Evolutionary conservation across 768 basidiomycete species (phyloP).

Genomic region (Podaxis mareebaensis): DNA sequence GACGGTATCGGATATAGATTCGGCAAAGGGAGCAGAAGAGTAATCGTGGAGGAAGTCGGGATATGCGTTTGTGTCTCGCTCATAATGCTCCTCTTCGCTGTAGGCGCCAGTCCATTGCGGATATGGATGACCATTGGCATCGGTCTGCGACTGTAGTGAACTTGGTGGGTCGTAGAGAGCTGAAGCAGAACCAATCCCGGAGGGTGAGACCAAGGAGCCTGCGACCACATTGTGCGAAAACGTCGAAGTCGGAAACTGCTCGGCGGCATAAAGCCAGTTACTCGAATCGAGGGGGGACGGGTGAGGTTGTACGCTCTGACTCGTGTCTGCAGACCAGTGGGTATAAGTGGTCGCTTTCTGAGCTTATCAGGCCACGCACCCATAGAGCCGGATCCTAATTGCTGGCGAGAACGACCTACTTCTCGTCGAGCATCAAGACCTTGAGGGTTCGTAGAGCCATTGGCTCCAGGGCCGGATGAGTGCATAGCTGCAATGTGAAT

Average conservation of each 20-base stretch:
- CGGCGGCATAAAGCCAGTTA: conserved; percentile 11
- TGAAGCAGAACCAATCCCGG: conserved; percentile 57
- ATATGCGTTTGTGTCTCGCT: background rate
- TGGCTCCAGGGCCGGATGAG: conserved; percentile 33
- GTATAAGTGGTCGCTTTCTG: background rate
- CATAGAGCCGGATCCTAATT: conserved; percentile 23
- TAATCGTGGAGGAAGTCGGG: background rate
- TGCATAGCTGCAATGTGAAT: conserved; percentile 24
- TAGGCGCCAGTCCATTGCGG: conserved; percentile 41
- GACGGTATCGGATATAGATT: conserved; percentile 24
- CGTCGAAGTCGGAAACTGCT: conserved; percentile 12
- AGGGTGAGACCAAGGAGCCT: conserved; percentile 25
- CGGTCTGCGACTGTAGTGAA: conserved; percentile 26
- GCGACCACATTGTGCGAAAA: conserved; percentile 20
- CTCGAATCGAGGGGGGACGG: conserved; percentile 3
- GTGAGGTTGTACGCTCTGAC: conserved; percentile 2
- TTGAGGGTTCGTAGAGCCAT: conserved; percentile 25
- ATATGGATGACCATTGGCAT: conserved; percentile 36
- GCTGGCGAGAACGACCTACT: conserved; percentile 23
- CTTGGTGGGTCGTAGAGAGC: conserved; percentile 55
- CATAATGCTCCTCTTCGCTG: conserved; percentile 25
- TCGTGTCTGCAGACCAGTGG: background rate
- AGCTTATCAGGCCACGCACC: conserved; percentile 21
- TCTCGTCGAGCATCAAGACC: conserved; percentile 24
- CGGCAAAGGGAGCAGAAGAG: conserved; percentile 20